A percentile compares a stretch with the other conserved stretches of the same genome.
These are phyloP conservation scores for Tetracladium maxilliforme DNA, from an alignment of 2,329 filamentous ascomycete genomes.

Conservation along the genomic window DNA sequence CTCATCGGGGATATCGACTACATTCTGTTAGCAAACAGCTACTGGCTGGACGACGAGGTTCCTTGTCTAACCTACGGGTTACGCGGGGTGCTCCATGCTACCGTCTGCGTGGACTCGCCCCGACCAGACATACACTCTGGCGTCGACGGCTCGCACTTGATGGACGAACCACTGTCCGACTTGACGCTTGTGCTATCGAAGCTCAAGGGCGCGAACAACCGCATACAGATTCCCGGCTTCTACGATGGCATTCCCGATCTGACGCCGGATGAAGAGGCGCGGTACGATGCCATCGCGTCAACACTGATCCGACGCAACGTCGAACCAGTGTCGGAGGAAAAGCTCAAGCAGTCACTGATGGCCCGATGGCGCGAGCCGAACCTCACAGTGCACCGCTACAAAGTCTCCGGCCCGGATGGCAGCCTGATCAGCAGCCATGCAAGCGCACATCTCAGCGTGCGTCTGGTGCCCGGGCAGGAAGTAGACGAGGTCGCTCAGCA, in stretches of 20 bases:
- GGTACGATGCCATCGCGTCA: conserved; percentile 73
- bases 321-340: conserved; percentile 38
- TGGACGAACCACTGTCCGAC: conserved; percentile 86
- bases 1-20: conserved; percentile 86
- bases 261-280: conserved; percentile 58
- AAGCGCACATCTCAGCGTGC: conserved; percentile 76
- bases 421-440: conserved; percentile 85
- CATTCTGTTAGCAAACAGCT: conserved; percentile 91
- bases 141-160: conserved; percentile 84
- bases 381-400: conserved; percentile 83
- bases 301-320: conserved; percentile 62
- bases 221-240: conserved; percentile 74
- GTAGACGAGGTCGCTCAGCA: conserved; percentile 59
- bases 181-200: conserved; percentile 70
- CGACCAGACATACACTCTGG: conserved; percentile 87
- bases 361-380: conserved; percentile 92
- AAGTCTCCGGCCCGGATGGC: conserved; percentile 81
- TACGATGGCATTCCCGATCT: conserved; percentile 72
- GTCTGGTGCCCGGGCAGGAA: conserved; percentile 87
- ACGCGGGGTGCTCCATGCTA: conserved; percentile 85
- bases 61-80: conserved; percentile 92
- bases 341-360: conserved; percentile 77
- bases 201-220: conserved; percentile 67
- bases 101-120: conserved; percentile 71
- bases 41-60: conserved; percentile 94